Percentiles rank a stretch among this genome's conserved stretches.
phyloP scores from a whole-genome alignment of 345 rosid genomes.

The Eucalyptus caleyi region DNA sequence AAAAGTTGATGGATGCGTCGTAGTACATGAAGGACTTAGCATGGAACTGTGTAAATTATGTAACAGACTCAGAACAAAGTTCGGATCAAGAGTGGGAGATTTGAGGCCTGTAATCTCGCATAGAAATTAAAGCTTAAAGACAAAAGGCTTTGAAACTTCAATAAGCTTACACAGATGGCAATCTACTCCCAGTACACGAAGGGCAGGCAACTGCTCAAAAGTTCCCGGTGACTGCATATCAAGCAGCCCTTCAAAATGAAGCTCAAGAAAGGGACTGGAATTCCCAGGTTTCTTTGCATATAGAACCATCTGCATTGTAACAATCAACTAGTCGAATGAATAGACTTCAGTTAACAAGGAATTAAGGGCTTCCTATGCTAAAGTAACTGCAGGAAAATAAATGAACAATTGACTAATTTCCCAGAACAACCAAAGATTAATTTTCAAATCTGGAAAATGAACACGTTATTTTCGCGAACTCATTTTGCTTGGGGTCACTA shows the following conservation, averaged over 20 bases:
- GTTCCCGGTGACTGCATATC: neutral
- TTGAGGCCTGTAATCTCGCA: neutral
- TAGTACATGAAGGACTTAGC: neutral
- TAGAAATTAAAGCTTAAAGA: neutral
- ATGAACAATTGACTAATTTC: neutral
- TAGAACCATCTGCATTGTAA: neutral
- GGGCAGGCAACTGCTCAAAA: neutral
- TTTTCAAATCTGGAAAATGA: neutral
- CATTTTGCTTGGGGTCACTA: neutral
- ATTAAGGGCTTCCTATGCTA: neutral
- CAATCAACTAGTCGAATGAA: neutral
- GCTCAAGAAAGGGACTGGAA: neutral
- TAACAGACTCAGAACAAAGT: neutral
- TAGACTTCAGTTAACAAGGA: neutral
- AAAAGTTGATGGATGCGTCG: neutral
- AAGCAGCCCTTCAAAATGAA: neutral
- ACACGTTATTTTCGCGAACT: neutral
- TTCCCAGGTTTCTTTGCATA: neutral
- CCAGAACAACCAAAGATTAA: no score
- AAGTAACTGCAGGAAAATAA: neutral
- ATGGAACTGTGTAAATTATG: neutral
- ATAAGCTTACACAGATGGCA: neutral
- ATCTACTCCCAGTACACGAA: neutral
- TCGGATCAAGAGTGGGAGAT: neutral
- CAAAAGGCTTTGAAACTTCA: neutral